Conservation (phyloP, 1,139 yeast genomes). For the Pichia sp. region DNA sequence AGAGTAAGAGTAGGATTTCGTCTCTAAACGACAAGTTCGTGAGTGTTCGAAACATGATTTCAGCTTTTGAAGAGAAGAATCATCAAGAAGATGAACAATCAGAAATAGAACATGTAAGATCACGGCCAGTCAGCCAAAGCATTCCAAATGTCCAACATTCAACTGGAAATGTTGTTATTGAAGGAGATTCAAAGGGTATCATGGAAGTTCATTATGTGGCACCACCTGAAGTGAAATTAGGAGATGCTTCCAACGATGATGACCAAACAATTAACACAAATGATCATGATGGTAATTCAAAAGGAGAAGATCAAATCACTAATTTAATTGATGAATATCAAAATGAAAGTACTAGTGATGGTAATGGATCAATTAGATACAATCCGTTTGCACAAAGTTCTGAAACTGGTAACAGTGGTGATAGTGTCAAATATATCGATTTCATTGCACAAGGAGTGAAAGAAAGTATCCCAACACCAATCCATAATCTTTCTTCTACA, state of each 20-base stretch:
- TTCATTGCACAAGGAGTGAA: background rate
- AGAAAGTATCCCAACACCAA: background rate
- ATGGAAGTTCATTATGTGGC: background rate
- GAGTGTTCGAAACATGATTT: constrained; percentile 7
- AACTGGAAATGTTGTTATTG: constrained; percentile 1
- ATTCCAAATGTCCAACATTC: no score
- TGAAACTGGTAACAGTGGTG: no score
- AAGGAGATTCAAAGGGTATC: constrained; percentile 8
- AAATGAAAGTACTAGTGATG: no score
- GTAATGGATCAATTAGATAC: no score
- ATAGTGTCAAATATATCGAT: no score
- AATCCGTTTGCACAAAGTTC: no score
- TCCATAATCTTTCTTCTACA: background rate
- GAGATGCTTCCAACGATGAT: no score
- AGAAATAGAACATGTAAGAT: no score
- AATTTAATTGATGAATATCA: background rate
- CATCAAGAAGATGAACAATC: background rate
- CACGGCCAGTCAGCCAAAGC: no score
- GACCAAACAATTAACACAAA: no score
- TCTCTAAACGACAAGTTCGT: constrained; percentile 5
- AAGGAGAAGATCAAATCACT: background rate
- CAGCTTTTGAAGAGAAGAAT: constrained; percentile 4
- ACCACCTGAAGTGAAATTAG: background rate
- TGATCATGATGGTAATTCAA: background rate
- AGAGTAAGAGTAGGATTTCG: constrained; percentile 1